Evolutionary conservation across 2,329 filamentous ascomycete genomes (phyloP).

Genomic region (Ilyonectria sp.): DNA sequence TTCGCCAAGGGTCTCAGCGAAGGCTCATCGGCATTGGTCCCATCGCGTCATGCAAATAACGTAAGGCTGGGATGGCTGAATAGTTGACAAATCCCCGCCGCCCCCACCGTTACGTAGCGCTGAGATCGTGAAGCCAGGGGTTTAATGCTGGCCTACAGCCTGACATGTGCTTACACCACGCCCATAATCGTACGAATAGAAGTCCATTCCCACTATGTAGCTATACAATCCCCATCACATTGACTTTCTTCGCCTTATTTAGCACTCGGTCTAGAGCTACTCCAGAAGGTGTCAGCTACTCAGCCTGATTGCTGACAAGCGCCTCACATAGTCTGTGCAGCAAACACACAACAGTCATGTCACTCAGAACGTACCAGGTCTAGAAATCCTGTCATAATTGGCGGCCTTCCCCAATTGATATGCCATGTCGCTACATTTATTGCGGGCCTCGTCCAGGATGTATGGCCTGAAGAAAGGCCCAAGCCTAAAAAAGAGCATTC

Average conservation of each 20-base stretch:
- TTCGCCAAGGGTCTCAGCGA: background rate
- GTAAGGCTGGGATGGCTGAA: conserved; percentile 5
- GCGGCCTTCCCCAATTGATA: too few relatives aligned
- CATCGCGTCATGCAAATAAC: conserved; percentile 10
- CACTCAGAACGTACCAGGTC: background rate
- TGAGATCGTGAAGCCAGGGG: background rate
- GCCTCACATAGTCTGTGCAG: background rate
- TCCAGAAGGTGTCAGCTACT: background rate
- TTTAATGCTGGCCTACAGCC: background rate
- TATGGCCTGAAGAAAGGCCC: background rate
- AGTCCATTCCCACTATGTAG: background rate
- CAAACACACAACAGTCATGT: background rate
- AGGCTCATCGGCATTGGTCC: background rate
- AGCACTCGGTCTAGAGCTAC: background rate
- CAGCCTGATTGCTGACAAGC: background rate
- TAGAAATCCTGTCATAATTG: background rate
- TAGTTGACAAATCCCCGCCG: conserved; percentile 9
- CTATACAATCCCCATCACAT: background rate
- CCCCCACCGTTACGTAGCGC: conserved; percentile 4
- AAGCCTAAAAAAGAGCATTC: background rate
- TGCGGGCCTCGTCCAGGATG: background rate
- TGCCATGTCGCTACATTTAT: background rate
- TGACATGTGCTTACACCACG: background rate
- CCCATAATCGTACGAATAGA: background rate
- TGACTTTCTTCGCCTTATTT: background rate